These are phyloP conservation scores for Salix suchowensis DNA, from an alignment of 345 rosid genomes.

Conservation along the genomic window DNA sequence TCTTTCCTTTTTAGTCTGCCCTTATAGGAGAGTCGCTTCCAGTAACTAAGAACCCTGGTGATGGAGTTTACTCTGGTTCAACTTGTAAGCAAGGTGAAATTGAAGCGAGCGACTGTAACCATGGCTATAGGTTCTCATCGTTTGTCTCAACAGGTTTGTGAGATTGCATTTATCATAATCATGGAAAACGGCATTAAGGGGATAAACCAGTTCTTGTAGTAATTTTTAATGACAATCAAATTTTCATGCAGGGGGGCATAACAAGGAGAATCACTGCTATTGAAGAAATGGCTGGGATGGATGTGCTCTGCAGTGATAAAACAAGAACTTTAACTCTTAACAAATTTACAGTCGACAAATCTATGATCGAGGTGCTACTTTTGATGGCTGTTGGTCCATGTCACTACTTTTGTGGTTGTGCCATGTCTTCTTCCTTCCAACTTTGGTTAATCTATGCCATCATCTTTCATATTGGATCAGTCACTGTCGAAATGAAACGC, in stretches of 20 bases:
- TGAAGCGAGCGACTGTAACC: slow-evolving; percentile 70
- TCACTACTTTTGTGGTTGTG: no score
- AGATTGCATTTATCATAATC: background rate
- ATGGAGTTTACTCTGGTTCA: slow-evolving; percentile 82
- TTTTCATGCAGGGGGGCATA: slow-evolving; percentile 60
- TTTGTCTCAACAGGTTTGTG: slow-evolving; percentile 63
- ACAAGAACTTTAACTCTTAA: slow-evolving; percentile 88
- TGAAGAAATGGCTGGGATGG: slow-evolving; percentile 99
- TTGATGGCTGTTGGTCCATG: background rate
- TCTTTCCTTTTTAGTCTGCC: slow-evolving; percentile 57
- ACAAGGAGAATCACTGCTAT: slow-evolving; percentile 97
- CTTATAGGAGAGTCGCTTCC: slow-evolving; percentile 91
- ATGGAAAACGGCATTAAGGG: background rate
- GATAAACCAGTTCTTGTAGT: no score
- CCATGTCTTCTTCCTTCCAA: no score
- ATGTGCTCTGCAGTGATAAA: slow-evolving; percentile 93
- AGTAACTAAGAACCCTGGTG: slow-evolving; percentile 65
- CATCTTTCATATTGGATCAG: no score
- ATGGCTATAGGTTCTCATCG: slow-evolving; percentile 95
- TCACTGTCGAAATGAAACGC: no score
- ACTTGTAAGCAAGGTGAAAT: slow-evolving; percentile 92
- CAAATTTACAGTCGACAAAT: slow-evolving; percentile 82
- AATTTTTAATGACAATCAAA: background rate
- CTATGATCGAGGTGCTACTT: slow-evolving; percentile 60
- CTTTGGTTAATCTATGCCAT: no score